Percentiles rank a stretch among this genome's conserved stretches.
phyloP scores from a whole-genome alignment of 2,329 filamentous ascomycete genomes.

The Dothidotthia symphoricarpi region DNA sequence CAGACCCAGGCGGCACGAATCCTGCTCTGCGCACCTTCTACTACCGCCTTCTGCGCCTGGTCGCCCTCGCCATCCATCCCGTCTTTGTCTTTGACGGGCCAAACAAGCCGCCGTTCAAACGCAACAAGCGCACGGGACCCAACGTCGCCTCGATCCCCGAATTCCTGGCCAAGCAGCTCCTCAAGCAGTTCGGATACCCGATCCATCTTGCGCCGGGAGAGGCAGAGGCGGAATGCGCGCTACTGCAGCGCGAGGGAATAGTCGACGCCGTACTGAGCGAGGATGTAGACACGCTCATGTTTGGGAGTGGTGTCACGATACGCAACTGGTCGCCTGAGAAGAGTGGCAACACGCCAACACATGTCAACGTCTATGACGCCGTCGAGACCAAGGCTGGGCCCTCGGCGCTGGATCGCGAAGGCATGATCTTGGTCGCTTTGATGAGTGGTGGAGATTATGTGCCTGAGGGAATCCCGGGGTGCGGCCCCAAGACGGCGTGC shows the following conservation, averaged over 20 bases:
- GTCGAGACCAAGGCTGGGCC: constrained; percentile 53
- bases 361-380: constrained; percentile 78
- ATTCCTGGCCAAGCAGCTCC: constrained; percentile 76
- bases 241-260: constrained; percentile 71
- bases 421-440: constrained; percentile 89
- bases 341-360: constrained; percentile 70
- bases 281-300: constrained; percentile 97
- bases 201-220: constrained; percentile 88
- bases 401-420: constrained; percentile 72
- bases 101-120: constrained; percentile 81
- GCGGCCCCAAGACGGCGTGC: constrained; percentile 82
- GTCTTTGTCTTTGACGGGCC: constrained; percentile 90
- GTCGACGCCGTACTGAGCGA: constrained; percentile 88
- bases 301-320: constrained; percentile 76
- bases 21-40: constrained; percentile 90
- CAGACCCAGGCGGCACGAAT: constrained; percentile 68
- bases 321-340: constrained; percentile 80
- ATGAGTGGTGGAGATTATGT: constrained; percentile 96
- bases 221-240: constrained; percentile 91
- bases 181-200: constrained; percentile 81
- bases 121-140: constrained; percentile 70
- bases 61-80: constrained; percentile 75
- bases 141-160: constrained; percentile 66
- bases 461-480: constrained; percentile 81
- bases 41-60: constrained; percentile 78